These are phyloP conservation scores for Aureobasidium sp. DNA, from an alignment of 2,329 filamentous ascomycete species.

Conservation along the genomic window DNA sequence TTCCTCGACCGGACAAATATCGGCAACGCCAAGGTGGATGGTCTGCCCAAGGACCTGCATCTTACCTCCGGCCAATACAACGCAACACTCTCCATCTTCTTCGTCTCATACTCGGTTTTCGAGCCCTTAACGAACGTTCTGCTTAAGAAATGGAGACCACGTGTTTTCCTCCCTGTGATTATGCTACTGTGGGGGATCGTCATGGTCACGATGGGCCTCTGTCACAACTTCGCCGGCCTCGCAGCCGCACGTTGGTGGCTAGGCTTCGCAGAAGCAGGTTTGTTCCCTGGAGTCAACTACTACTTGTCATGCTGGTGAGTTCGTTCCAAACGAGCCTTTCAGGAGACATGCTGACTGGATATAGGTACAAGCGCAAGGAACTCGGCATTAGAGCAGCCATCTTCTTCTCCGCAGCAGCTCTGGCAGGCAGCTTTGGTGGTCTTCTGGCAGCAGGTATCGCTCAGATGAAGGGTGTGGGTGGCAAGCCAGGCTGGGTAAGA, in stretches of 20 bases:
- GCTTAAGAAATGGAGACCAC: conserved; percentile 68
- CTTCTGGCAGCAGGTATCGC: conserved; percentile 65
- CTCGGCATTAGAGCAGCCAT: conserved; percentile 74
- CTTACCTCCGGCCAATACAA: conserved; percentile 62
- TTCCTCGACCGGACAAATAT: conserved; percentile 71
- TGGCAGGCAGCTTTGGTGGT: conserved; percentile 72
- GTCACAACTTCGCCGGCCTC: conserved; percentile 25
- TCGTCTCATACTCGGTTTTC: conserved; percentile 11
- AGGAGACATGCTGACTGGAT: not conserved
- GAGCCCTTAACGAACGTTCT: conserved; percentile 66
- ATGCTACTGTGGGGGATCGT: conserved; percentile 54
- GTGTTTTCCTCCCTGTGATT: conserved; percentile 56
- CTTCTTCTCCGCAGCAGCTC: conserved; percentile 76
- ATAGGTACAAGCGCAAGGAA: conserved; percentile 61
- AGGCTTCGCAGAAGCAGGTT: conserved; percentile 25
- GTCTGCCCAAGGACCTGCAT: conserved; percentile 51
- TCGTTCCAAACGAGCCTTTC: no score
- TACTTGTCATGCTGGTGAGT: conserved; percentile 67
- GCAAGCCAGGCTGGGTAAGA: conserved; percentile 27
- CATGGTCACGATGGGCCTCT: conserved; percentile 48
- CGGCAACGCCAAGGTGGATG: conserved; percentile 61
- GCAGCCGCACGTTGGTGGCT: conserved; percentile 27
- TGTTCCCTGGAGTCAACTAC: conserved; percentile 68
- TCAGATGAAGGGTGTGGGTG: conserved; percentile 59
- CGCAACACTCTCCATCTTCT: conserved; percentile 10